Conservation (phyloP, 257 asterid genomes). For the Osmanthus fragrans region DNA sequence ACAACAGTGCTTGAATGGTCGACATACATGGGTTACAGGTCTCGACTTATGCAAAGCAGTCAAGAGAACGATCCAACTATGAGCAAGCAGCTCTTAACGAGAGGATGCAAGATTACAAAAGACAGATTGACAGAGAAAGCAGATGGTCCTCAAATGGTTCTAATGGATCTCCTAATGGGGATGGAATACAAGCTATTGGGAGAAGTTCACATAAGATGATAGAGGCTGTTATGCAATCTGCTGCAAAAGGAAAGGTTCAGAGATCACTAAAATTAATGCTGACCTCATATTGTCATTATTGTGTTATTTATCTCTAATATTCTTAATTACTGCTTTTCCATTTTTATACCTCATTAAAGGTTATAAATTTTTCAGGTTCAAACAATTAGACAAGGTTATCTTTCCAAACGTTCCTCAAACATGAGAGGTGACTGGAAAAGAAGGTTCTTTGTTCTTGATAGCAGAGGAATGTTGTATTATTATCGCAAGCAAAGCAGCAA, state of each 20-base stretch:
- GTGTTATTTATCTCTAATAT: conserved; percentile 5
- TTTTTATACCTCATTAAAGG: conserved; percentile 30
- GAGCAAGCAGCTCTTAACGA: conserved; percentile 97
- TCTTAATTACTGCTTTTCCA: conserved; percentile 7
- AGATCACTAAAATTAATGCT: conserved; percentile 16
- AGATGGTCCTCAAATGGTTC: conserved; percentile 87
- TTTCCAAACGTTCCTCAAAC: conserved; percentile 93
- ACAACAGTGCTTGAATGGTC: conserved; percentile 17
- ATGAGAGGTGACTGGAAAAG: conserved; percentile 99
- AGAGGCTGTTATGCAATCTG: conserved; percentile 98
- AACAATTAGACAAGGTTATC: conserved; percentile 98
- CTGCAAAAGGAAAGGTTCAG: conserved; percentile 92
- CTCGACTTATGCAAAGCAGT: conserved; percentile 92
- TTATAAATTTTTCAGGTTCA: conserved; percentile 70
- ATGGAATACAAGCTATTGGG: conserved; percentile 96
- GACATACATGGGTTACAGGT: conserved; percentile 55
- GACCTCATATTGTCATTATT: conserved; percentile 18
- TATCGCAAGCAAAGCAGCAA: conserved; percentile 96
- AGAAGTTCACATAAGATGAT: conserved; percentile 99
- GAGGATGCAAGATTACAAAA: conserved; percentile 95
- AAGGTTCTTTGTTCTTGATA: conserved; percentile 98
- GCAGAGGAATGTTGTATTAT: conserved; percentile 98
- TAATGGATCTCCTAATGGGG: conserved; percentile 95
- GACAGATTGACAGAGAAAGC: conserved; percentile 94
- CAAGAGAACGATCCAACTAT: conserved; percentile 91